Base-by-base conservation (phyloP, 2,329 filamentous ascomycete species). In the Colletotrichum horii region DNA sequence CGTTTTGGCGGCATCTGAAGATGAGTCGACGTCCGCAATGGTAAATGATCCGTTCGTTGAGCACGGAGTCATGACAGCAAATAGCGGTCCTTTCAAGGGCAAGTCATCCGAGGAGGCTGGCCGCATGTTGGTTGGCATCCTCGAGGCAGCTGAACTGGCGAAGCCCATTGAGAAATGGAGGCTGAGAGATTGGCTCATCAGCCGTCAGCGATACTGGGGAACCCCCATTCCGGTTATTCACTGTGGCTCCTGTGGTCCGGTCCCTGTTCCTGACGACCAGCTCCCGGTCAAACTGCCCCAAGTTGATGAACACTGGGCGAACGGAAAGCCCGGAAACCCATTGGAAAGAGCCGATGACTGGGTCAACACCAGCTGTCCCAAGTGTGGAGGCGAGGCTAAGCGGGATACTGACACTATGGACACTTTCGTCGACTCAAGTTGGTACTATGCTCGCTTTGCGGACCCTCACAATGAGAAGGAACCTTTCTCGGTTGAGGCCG, bases 401-500 rank as follows among this genome's bases (percentile, higher is more conserved):
- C 91, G 96, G 77, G 96, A 98, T 78, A 98, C 96, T 0, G 96
- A 98, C 82, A 98, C 96, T 4, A 98, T 98, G 96, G 96, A 98
- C 83, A 98, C 96, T 0, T 98, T 98, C 84, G 96, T 98, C 76
- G 96, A 98, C 84, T 98, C 95, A 3, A 97, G 95, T 70, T 98
- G 96, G 96, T 98, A 98, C 83, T 98, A 93, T 81, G 92, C 96
- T 85, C 91, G 95, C 15, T 98, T 95, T 79, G 85, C 93, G 32
- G 95, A 97, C 79, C 87, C 94, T 1, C 87, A 92, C 22, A 96
- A 97, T 78, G 78, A 87, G 16, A 80, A 89, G 3, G 82, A 86
- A 16, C 92, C 92, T 0, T 92, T 97, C 77, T 92, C 91, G 1
- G 84, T 91, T n/a, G 85, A 88, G 22, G 88, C 88, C 14, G 91